Percentiles rank a stretch among this genome's conserved stretches.
These are phyloP conservation scores for Claviceps africana DNA, from an alignment of 2,329 filamentous ascomycete genomes.

Conservation along the genomic window DNA sequence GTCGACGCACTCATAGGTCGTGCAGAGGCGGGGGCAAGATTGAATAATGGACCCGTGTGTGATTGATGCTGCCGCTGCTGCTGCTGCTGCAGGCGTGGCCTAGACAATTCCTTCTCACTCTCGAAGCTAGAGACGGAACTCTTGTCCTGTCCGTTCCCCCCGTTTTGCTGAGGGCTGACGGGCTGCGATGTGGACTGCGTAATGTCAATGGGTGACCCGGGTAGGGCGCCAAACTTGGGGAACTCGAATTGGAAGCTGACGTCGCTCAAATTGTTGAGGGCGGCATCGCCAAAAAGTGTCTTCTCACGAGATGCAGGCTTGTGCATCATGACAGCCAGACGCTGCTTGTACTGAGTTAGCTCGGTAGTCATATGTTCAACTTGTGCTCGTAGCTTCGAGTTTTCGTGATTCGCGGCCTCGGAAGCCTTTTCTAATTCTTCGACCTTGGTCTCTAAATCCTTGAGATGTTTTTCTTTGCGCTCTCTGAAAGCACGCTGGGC, in stretches of 20 bases:
- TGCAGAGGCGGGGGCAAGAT: conserved; percentile 45
- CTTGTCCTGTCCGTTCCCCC: conserved; percentile 10
- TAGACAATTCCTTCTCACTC: conserved; percentile 13
- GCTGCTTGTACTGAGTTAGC: conserved; percentile 80
- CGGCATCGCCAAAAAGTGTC: conserved; percentile 27
- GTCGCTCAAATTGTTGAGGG: conserved; percentile 48
- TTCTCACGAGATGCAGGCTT: conserved; percentile 26
- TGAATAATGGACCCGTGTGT: conserved; percentile 31
- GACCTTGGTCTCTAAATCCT: conserved; percentile 69
- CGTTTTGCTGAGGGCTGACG: conserved; percentile 17
- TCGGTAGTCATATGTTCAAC: conserved; percentile 78
- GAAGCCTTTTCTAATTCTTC: conserved; percentile 70
- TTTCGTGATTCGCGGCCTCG: conserved; percentile 71
- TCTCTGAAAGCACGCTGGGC: conserved; percentile 89
- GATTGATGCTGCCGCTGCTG: no score
- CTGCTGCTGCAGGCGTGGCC: conserved; percentile 6
- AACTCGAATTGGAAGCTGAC: conserved; percentile 93
- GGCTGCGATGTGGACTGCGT: conserved; percentile 18
- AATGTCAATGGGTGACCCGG: conserved; percentile 26
- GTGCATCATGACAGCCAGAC: conserved; percentile 46
- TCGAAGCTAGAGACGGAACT: conserved; percentile 18
- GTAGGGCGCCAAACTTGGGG: conserved; percentile 74
- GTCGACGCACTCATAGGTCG: conserved; percentile 34
- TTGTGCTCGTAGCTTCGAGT: conserved; percentile 68
- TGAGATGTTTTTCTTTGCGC: conserved; percentile 83